A percentile compares a stretch with the other conserved stretches of the same genome.
Evolutionary conservation across 129 eudicot genomes (phyloP).

Genomic region (Smallanthus sonchifolius): DNA sequence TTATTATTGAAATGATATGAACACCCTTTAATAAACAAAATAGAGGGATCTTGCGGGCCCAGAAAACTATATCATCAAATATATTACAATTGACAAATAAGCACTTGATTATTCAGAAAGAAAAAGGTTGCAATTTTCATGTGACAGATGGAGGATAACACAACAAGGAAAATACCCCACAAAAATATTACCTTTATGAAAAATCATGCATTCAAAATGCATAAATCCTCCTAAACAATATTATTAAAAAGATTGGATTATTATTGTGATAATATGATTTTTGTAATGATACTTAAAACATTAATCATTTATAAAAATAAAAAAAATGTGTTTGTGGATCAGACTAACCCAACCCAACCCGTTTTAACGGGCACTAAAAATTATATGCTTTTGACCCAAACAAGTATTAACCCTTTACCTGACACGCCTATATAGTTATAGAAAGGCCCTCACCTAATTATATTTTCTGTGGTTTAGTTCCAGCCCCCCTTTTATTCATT

Average conservation of each 20-base stretch:
- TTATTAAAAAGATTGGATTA: not conserved
- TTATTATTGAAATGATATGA: not conserved
- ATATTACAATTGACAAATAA: not conserved
- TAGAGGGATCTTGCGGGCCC: not conserved
- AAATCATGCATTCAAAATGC: not conserved
- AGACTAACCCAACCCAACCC: not conserved
- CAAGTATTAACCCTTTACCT: not conserved
- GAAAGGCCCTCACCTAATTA: conserved; percentile 14
- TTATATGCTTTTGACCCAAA: not conserved
- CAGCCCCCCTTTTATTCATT: conserved; percentile 13
- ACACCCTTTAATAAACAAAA: too few species aligned
- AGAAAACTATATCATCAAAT: not conserved
- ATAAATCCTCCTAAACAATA: not conserved
- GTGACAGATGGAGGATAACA: not conserved
- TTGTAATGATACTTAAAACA: not conserved
- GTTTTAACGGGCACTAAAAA: not conserved
- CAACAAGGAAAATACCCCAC: not conserved
- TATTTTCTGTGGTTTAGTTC: not conserved
- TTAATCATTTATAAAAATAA: not conserved
- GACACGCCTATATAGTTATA: not conserved
- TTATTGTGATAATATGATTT: not conserved
- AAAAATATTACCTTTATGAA: not conserved
- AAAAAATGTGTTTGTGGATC: not conserved
- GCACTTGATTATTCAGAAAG: not conserved
- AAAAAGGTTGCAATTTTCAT: not conserved